phyloP scores from a whole-genome alignment of 1,284 basidiomycete genomes.

The Amylostereum chailletii region DNA sequence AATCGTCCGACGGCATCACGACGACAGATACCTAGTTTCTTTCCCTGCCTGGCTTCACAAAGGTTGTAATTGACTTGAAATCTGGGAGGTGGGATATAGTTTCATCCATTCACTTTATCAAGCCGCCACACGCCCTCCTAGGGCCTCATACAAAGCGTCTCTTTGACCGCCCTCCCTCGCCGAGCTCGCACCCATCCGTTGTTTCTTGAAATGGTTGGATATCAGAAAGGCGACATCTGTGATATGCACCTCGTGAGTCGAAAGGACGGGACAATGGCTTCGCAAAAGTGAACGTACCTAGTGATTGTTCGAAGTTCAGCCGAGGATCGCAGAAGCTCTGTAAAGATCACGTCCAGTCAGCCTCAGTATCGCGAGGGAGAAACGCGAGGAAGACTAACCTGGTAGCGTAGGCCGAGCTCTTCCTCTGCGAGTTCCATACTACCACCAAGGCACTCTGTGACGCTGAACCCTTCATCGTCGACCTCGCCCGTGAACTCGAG shows the following conservation, averaged over 20 bases:
- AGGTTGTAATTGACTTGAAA: too few relatives aligned
- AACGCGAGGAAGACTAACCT: constrained; percentile 31
- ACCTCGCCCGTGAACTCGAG: constrained; percentile 96
- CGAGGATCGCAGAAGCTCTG: constrained; percentile 78
- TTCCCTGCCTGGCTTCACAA: too few relatives aligned
- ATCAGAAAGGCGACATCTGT: constrained; percentile 73
- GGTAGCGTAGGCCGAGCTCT: constrained; percentile 65
- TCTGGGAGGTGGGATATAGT: too few relatives aligned
- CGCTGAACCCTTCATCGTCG: constrained; percentile 87
- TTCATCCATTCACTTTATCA: too few relatives aligned
- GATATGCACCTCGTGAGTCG: neutral
- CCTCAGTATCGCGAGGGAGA: too few relatives aligned
- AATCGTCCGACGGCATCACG: too few relatives aligned
- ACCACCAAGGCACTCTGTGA: constrained; percentile 78
- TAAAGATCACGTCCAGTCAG: neutral
- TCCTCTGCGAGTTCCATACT: constrained; percentile 76
- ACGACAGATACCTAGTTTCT: too few relatives aligned
- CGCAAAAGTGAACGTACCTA: constrained; percentile 41
- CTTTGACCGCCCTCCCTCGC: neutral
- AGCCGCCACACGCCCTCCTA: neutral
- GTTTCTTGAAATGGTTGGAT: constrained; percentile 71
- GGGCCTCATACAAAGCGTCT: neutral
- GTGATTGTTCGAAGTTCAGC: constrained; percentile 75
- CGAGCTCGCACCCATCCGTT: constrained; percentile 21
- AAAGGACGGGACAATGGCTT: too few relatives aligned